Evolutionary conservation across 768 basidiomycete genomes (phyloP), one percentile per base, ranked within the genome.

Genomic region (Mycena rosella): DNA sequence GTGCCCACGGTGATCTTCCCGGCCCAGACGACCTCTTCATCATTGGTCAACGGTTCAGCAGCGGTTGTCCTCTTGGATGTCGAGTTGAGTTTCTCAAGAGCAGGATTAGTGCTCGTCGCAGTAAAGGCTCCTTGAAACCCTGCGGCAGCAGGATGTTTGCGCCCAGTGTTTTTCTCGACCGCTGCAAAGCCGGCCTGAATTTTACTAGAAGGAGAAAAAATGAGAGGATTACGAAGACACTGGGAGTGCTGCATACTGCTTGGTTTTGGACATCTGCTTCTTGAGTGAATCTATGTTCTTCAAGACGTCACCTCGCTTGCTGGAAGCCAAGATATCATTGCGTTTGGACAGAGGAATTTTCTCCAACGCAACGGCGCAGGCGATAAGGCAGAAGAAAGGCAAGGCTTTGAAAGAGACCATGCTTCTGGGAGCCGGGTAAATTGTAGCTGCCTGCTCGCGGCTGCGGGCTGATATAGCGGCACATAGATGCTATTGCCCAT

Each of bases 1-100:
- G 81, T 86, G 10, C 87, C 87, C 20, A 87, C 82, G 7, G 67
- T 59, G 49, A 68, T 59, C 14, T 61, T 68, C 17, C 67, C 67
- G 29, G 63, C 63, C 67, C 67, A 68, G 34, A 68, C 61, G 32
- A 47, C 42, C 30, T 68, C 67, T 17, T 68, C 61, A 27, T 26
- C 22, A 40, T 68, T 61, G 14, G 67, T 68, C 26, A 68, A 38
- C 1, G 67, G 55, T 51, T 68, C 67, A 45, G 54, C 26, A 29
- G 47, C 60, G 14, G 60, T 58, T n/a, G 45, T 48, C 29, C 61
- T 42, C 48, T 52, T 58, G 29, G 66, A 62, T 24, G 27, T 48
- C 47, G 61, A 38, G 26, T 55, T 47, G 17, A 58, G 45, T 29
- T 68, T 68, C 61, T 63, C 56, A 29, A 18, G 67, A 27, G 67